phyloP scores from a whole-genome alignment of 352 stramenopile genomes.

The Phytophthora rubi region DNA sequence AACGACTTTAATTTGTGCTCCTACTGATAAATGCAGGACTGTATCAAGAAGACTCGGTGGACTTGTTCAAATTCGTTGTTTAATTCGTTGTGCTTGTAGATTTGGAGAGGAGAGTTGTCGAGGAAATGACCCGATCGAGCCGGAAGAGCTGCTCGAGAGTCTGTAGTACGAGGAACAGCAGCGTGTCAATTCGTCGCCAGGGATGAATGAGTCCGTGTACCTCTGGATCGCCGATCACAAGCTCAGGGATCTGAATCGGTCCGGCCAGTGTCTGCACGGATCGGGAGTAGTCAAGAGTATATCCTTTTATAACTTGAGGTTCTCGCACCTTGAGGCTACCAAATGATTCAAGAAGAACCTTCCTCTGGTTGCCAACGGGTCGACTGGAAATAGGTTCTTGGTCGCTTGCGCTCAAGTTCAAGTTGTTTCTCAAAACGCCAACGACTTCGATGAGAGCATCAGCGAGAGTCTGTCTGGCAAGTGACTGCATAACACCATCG shows the following conservation, averaged over 20 bases:
- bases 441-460: conserved; percentile 48
- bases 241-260: conserved; percentile 42
- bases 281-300: conserved; percentile 42
- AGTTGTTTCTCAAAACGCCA: conserved; percentile 34
- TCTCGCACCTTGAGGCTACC: conserved; percentile 13
- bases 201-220: conserved; percentile 56
- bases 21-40: conserved; percentile 22
- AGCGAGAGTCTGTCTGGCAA: conserved; percentile 29
- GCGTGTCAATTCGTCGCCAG: conserved; percentile 49
- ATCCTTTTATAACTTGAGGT: conserved; percentile 18
- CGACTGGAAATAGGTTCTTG: conserved; percentile 1
- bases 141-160: conserved; percentile 68
- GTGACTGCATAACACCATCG: conserved; percentile 14
- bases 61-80: neutral
- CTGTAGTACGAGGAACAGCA: conserved; percentile 55
- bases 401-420: conserved; percentile 15
- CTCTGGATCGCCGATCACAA: conserved; percentile 47
- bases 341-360: conserved; percentile 37
- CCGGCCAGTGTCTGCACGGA: conserved; percentile 39
- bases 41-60: conserved; percentile 10
- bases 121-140: conserved; percentile 50
- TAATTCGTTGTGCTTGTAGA: conserved; percentile 14
- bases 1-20: conserved; percentile 34
- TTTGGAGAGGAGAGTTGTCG: conserved; percentile 3
- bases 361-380: conserved; percentile 21